Evolutionary conservation across 2,329 filamentous ascomycete genomes (phyloP), one percentile per base, ranked within the genome.

Genomic region (Pseudogymnoascus sp.): DNA sequence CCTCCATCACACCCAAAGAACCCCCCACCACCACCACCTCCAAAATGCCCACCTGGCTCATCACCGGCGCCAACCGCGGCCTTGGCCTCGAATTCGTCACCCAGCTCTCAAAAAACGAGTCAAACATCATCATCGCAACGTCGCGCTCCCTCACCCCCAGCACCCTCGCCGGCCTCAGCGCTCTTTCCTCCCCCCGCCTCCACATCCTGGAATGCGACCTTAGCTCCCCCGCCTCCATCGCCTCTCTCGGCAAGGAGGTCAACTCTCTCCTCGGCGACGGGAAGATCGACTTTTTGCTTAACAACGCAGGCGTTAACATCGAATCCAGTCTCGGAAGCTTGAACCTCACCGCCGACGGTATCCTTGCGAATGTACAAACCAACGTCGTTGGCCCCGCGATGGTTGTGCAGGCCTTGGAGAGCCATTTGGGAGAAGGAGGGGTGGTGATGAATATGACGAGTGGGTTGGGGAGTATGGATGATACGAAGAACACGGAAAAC

Each of bases 371-470:
- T 58, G 75, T 81, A 59, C 68, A 72, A 27, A 69, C 74, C 65
- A 81, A 81, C 61, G 78, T 80, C 3, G 61, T 80, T 15, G 79
- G 79, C 0, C 79, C 79, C 0, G 78, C 78, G 1, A 77, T 77
- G 62, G 72, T 75, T 5, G 73, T 78, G 0, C 72, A 79, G 66
- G 71, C 72, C 1, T 64, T 81, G 0, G 21, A 36, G 21, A 9
- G 27, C 2, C 62, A 65, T 40, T 10, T 66, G 0, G 9, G 60
- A 31, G 4, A 39, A 1, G 65, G 63, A 3, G 55, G 33, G 40
- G 64, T 67, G 9, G 64, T 67, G 8, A 64, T 67, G 64, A 65
- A 65, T n/a, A 65, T 66, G 62, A 61, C 63, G 1, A 64, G 61
- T 1, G 63, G 61, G 4, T 40, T 18, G 2, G 36, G 60, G 12